phyloP scores from a whole-genome alignment of 257 asterid genomes.

The Perilla frutescens region DNA sequence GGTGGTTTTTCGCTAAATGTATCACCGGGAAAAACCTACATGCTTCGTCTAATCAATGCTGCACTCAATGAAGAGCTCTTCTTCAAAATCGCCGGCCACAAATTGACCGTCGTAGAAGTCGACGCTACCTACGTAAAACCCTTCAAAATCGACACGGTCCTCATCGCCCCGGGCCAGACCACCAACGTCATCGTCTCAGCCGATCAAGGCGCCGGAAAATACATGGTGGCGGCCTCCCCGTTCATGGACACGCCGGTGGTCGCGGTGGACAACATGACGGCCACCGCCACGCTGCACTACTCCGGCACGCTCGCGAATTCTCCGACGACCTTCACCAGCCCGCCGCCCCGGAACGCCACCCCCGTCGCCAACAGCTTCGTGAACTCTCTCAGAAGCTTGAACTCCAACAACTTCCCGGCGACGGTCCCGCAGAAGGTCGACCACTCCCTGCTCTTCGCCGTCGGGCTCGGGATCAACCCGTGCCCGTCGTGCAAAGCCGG shows the following conservation, averaged over 20 bases:
- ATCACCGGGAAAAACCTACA: conserved; percentile 70
- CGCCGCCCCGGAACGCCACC: conserved; percentile 77
- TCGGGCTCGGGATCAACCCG: conserved; percentile 78
- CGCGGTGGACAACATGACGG: conserved; percentile 79
- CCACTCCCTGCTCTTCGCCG: conserved; percentile 66
- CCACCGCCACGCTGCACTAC: conserved; percentile 84
- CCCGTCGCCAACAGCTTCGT: conserved; percentile 66
- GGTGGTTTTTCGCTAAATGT: conserved; percentile 72
- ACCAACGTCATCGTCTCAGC: conserved; percentile 74
- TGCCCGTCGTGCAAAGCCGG: conserved; percentile 75
- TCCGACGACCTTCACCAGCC: conserved; percentile 47
- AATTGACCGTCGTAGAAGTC: conserved; percentile 82
- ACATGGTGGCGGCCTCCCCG: conserved; percentile 78
- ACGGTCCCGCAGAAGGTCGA: conserved; percentile 67
- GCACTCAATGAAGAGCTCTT: conserved; percentile 95
- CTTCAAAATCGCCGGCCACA: conserved; percentile 88
- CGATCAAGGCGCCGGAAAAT: conserved; percentile 57
- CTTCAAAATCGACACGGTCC: conserved; percentile 71
- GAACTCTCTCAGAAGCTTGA: conserved; percentile 64
- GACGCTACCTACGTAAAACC: conserved; percentile 94
- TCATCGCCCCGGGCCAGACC: conserved; percentile 89
- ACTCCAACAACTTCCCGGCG: conserved; percentile 71
- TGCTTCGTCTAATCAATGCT: conserved; percentile 86
- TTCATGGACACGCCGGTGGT: conserved; percentile 73
- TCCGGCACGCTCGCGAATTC: conserved; percentile 58